Evolutionary conservation across 1,139 yeast genomes (phyloP).

Genomic region (Sugiyamaella grinbergsii): DNA sequence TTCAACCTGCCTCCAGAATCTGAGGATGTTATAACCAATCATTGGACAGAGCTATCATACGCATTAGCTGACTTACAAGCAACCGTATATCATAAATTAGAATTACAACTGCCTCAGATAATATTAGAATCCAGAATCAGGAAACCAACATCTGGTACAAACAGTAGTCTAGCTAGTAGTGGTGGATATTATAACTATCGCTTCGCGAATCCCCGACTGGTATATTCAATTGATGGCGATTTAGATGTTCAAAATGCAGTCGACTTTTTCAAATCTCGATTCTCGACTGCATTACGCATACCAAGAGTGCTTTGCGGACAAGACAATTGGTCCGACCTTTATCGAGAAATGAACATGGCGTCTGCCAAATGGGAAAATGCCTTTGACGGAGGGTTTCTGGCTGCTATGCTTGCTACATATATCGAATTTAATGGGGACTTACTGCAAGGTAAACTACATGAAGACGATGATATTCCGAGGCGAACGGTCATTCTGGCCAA

Average conservation of each 20-base stretch:
- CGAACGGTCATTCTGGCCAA: constrained; percentile 35
- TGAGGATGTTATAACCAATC: constrained; percentile 31
- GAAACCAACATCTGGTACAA: background rate
- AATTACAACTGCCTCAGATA: constrained; percentile 23
- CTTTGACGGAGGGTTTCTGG: constrained; percentile 24
- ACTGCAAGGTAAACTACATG: constrained; percentile 9
- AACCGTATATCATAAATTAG: constrained; percentile 24
- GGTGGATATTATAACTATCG: background rate
- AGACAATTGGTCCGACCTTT: constrained; percentile 34
- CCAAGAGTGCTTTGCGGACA: constrained; percentile 40
- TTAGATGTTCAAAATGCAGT: constrained; percentile 27
- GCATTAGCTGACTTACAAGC: constrained; percentile 35
- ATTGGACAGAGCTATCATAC: constrained; percentile 36
- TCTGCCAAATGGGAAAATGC: constrained; percentile 22
- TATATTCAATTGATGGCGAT: constrained; percentile 23
- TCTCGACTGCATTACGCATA: constrained; percentile 31
- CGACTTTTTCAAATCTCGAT: constrained; percentile 31
- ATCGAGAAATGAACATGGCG: constrained; percentile 31
- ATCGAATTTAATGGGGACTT: constrained; percentile 26
- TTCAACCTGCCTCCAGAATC: constrained; percentile 29
- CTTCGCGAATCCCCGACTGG: background rate
- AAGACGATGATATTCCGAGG: constrained; percentile 25
- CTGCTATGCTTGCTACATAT: constrained; percentile 30
- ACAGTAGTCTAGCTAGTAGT: background rate
- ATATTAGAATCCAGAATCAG: constrained; percentile 20